phyloP scores from a whole-genome alignment of 768 basidiomycete genomes.

The Imleria badia region DNA sequence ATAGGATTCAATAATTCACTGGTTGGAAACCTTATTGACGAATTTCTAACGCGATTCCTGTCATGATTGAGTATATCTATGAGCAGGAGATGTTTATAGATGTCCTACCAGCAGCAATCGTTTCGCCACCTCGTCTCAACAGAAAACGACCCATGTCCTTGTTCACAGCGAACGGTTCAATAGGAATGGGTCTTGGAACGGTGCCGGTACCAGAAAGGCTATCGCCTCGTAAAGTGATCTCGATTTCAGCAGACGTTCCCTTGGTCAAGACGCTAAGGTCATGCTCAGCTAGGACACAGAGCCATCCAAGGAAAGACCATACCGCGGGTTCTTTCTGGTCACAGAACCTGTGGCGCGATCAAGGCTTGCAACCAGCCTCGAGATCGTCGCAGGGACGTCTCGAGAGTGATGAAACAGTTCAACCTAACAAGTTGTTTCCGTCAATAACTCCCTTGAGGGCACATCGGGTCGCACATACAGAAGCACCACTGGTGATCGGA shows the following conservation, averaged over 20 bases:
- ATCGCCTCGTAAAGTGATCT: constrained; percentile 68
- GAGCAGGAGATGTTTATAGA: not conserved
- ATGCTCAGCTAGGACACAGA: constrained; percentile 4
- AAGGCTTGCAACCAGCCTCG: constrained; percentile 72
- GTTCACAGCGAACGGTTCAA: constrained; percentile 84
- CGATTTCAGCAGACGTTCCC: constrained; percentile 79
- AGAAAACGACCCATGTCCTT: constrained; percentile 97
- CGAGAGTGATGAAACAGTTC: constrained; percentile 95
- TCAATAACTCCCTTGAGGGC: not conserved
- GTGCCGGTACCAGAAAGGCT: constrained; percentile 47
- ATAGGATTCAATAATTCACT: constrained; percentile 2
- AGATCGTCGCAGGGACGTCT: constrained; percentile 87
- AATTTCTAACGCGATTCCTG: constrained; percentile 48
- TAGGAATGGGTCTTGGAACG: constrained; percentile 62
- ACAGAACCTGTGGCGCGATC: constrained; percentile 78
- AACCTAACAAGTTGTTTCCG: constrained; percentile 45
- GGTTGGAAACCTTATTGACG: constrained; percentile 21
- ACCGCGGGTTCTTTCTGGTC: constrained; percentile 81
- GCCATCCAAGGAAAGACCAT: not conserved
- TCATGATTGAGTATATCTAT: constrained; percentile 1
- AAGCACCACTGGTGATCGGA: constrained; percentile 85
- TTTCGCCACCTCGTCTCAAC: constrained; percentile 87
- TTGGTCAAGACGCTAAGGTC: constrained; percentile 76
- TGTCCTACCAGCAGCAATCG: constrained; percentile 80
- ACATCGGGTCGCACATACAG: constrained; percentile 47